phyloP scores from a whole-genome alignment of 257 asterid species.

The Gentiana straminea region DNA sequence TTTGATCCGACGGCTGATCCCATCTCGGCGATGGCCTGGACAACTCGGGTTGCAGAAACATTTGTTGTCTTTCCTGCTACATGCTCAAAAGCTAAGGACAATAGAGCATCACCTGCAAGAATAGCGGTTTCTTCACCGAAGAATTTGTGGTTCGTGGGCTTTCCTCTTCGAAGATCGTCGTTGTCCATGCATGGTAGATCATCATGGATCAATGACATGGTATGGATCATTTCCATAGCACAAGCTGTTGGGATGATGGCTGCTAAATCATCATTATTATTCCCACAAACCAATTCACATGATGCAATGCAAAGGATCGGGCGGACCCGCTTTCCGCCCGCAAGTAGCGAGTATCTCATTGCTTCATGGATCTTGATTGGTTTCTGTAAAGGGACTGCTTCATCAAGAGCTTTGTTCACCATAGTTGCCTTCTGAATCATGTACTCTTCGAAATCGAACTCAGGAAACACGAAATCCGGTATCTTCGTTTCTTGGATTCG shows the following conservation, averaged over 20 bases:
- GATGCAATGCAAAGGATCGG: constrained; percentile 61
- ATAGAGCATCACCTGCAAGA: constrained; percentile 59
- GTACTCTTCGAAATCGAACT: constrained; percentile 39
- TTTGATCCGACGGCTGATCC: constrained; percentile 44
- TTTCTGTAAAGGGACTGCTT: constrained; percentile 43
- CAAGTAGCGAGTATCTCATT: constrained; percentile 68
- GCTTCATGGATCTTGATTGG: constrained; percentile 50
- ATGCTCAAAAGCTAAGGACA: constrained; percentile 52
- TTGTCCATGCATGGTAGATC: constrained; percentile 76
- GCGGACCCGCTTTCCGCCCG: constrained; percentile 53
- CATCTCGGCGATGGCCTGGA: constrained; percentile 41
- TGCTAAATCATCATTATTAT: constrained; percentile 11
- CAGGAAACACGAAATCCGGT: constrained; percentile 14
- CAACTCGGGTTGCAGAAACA: constrained; percentile 22
- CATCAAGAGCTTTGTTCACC: constrained; percentile 45
- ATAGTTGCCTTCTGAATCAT: constrained; percentile 26
- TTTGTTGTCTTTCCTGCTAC: constrained; percentile 28
- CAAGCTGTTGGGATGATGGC: constrained; percentile 48
- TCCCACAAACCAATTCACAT: constrained; percentile 50
- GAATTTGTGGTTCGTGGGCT: constrained; percentile 54
- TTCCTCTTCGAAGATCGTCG: constrained; percentile 53
- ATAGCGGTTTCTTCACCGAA: constrained; percentile 57
- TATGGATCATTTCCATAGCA: constrained; percentile 63
- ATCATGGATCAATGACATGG: constrained; percentile 65
- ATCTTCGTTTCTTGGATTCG: constrained; percentile 17